Evolutionary conservation across 495 filamentous ascomycete genomes (phyloP).

Genomic region (Neurospora sp.): DNA sequence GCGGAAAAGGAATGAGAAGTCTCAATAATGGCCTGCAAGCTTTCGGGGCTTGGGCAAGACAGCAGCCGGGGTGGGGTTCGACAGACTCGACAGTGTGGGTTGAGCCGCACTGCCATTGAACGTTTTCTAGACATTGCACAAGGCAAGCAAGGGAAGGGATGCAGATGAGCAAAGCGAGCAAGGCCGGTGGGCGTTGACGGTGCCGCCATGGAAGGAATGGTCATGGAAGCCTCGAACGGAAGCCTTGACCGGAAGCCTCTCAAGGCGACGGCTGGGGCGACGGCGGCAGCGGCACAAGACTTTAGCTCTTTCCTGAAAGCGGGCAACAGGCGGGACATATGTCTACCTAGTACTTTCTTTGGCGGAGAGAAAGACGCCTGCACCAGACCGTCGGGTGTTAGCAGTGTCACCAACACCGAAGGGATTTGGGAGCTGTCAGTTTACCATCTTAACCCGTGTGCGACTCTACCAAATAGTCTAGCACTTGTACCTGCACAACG

Average conservation of each 20-base stretch:
- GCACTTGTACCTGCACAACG: background rate
- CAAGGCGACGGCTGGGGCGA: background rate
- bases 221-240: background rate
- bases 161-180: background rate
- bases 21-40: slow-evolving; percentile 25
- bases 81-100: background rate
- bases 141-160: background rate
- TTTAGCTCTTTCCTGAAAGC: background rate
- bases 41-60: slow-evolving; percentile 14
- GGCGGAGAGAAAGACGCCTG: background rate
- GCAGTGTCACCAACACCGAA: background rate
- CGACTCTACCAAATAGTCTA: background rate
- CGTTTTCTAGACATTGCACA: background rate
- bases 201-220: background rate
- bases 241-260: background rate
- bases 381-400: background rate
- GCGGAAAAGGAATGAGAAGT: slow-evolving; percentile 9
- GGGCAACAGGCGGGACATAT: background rate
- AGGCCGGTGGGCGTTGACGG: background rate
- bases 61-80: background rate
- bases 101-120: background rate
- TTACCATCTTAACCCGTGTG: background rate
- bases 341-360: background rate
- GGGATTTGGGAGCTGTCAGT: background rate
- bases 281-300: background rate